Conservation (phyloP, 2,329 filamentous ascomycete genomes). For the Colletotrichum sp. region DNA sequence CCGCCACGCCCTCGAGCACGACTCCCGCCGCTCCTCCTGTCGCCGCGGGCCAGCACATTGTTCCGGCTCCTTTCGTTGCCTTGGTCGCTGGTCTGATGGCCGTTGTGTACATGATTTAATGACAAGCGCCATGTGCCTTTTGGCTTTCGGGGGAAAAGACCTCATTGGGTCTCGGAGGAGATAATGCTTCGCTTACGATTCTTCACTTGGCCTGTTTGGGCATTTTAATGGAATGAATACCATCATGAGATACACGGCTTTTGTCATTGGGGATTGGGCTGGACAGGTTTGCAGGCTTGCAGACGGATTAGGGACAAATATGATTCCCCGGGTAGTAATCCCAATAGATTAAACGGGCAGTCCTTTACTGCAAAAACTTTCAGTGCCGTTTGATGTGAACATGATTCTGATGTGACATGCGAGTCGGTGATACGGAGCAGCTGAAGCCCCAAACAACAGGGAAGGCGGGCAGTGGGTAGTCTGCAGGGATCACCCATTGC, state of each 20-base stretch:
- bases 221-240: slow-evolving; percentile 9
- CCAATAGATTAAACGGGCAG: background rate
- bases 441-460: background rate
- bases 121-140: background rate
- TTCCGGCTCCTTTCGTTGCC: slow-evolving; percentile 36
- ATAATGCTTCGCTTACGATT: background rate
- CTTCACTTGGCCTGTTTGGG: background rate
- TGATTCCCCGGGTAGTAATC: background rate
- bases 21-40: slow-evolving; percentile 24
- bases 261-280: background rate
- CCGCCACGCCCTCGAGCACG: slow-evolving; percentile 1
- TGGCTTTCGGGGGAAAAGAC: background rate
- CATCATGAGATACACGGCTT: background rate
- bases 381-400: background rate
- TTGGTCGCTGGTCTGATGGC: slow-evolving; percentile 37
- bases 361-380: background rate
- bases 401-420: background rate
- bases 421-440: background rate
- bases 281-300: background rate
- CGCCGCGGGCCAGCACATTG: slow-evolving; percentile 31
- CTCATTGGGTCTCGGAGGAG: background rate
- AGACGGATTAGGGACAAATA: background rate
- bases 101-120: slow-evolving; percentile 40
- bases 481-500: background rate
- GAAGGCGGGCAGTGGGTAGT: background rate